Conservation (phyloP, 2,329 filamentous ascomycete species). For the Epicoccum sorghinum region DNA sequence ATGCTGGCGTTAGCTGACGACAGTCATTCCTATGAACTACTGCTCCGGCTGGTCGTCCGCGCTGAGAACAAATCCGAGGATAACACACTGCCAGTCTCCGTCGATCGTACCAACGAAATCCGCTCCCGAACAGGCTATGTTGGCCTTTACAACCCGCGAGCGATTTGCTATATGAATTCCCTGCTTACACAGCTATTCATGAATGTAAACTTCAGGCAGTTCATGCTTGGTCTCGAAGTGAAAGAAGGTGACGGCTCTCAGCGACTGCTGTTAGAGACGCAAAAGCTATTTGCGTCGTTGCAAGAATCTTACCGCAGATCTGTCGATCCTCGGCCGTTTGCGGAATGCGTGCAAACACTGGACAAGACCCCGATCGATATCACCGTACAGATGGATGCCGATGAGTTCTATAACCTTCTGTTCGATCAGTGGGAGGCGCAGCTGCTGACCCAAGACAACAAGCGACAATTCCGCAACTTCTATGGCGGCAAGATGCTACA, state of each 20-base stretch:
- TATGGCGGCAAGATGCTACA: constrained; percentile 92
- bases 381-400: constrained; percentile 93
- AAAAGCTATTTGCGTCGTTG: constrained; percentile 82
- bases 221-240: constrained; percentile 69
- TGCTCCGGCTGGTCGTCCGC: constrained; percentile 36
- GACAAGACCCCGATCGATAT: constrained; percentile 85
- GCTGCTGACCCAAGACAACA: constrained; percentile 70
- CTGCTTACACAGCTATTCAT: constrained; percentile 94
- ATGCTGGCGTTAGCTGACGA: constrained; percentile 43
- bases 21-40: constrained; percentile 29
- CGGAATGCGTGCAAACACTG: constrained; percentile 78
- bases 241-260: constrained; percentile 64
- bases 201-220: constrained; percentile 85
- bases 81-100: constrained; percentile 61
- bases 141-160: constrained; percentile 90
- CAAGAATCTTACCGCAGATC: constrained; percentile 79
- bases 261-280: constrained; percentile 75
- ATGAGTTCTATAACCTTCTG: constrained; percentile 94
- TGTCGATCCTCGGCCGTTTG: constrained; percentile 74
- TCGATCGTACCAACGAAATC: constrained; percentile 72
- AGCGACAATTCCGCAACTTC: constrained; percentile 76
- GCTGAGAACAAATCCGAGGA: constrained; percentile 49
- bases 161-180: constrained; percentile 97
- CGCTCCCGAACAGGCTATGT: constrained; percentile 80
- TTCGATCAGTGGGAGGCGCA: constrained; percentile 92